Percentiles rank a stretch among this genome's conserved stretches.
phyloP scores from a whole-genome alignment of 2,329 filamentous ascomycete species.

The Hypoxylon sp. region DNA sequence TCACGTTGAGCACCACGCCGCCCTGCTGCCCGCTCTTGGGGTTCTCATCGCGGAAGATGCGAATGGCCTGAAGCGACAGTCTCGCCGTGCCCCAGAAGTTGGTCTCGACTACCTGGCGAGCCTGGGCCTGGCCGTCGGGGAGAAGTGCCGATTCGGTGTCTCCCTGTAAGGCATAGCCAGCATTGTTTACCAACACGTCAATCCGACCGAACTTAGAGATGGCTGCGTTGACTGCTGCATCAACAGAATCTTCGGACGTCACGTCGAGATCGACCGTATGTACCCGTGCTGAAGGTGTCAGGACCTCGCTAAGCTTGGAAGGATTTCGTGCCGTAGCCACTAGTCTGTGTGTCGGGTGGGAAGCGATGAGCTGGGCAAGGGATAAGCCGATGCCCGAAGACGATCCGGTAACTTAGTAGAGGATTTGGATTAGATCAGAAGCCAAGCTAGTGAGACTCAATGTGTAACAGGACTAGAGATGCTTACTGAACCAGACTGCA shows the following conservation, averaged over 20 bases:
- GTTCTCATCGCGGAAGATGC: conserved; percentile 44
- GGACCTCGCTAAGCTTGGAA: conserved; percentile 8
- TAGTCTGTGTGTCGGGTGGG: conserved; percentile 51
- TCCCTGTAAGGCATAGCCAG: conserved; percentile 24
- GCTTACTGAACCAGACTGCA: conserved; percentile 35
- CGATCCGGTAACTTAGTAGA: conserved; percentile 57
- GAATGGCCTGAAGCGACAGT: conserved; percentile 41
- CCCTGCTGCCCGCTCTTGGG: conserved; percentile 34
- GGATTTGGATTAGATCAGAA: conserved; percentile 22
- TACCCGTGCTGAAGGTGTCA: conserved; percentile 12
- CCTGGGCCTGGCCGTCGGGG: conserved; percentile 25
- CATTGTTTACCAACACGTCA: conserved; percentile 27
- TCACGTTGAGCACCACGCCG: conserved; percentile 37
- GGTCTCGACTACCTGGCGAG: conserved; percentile 42
- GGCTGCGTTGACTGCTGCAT: conserved; percentile 22
- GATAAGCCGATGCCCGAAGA: conserved; percentile 57
- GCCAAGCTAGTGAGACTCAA: not conserved
- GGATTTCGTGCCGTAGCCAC: conserved; percentile 55
- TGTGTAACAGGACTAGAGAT: not conserved
- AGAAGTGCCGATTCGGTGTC: conserved; percentile 26
- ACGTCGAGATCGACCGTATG: conserved; percentile 29
- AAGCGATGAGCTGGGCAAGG: conserved; percentile 50
- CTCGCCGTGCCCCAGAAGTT: conserved; percentile 44
- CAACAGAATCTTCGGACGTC: conserved; percentile 23
- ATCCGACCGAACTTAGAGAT: conserved; percentile 32